Conservation (phyloP, 108 stramenopile genomes). For the Parmales sp. region DNA sequence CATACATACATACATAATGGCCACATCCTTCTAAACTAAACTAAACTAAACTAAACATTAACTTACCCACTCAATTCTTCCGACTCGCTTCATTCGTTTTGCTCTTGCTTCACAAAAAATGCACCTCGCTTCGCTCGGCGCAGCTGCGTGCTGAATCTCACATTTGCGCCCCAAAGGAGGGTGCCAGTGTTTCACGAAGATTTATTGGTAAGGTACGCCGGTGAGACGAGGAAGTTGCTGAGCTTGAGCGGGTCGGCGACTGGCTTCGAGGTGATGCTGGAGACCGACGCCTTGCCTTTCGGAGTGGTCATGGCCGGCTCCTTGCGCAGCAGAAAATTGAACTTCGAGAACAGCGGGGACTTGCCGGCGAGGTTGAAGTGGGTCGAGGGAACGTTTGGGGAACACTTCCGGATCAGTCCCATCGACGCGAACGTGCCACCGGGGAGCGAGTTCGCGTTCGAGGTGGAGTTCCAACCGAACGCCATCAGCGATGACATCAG, state of each 20-base stretch:
- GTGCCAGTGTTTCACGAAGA: slow-evolving; percentile 29
- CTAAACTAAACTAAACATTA: no score
- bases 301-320: slow-evolving; percentile 39
- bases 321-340: slow-evolving; percentile 22
- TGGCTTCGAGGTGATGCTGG: slow-evolving; percentile 38
- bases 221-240: slow-evolving; percentile 15
- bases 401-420: slow-evolving; percentile 33
- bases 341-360: slow-evolving; percentile 44
- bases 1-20: no score
- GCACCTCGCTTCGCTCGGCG: no score
- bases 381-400: slow-evolving; percentile 25
- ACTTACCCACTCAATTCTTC: no score
- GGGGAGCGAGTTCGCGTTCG: slow-evolving; percentile 27
- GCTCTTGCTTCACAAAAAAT: no score
- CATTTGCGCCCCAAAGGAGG: slow-evolving; percentile 32
- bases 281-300: slow-evolving; percentile 37
- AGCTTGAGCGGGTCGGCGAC: slow-evolving; percentile 31
- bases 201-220: slow-evolving; percentile 30
- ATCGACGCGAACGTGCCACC: slow-evolving; percentile 35
- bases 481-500: slow-evolving; percentile 33
- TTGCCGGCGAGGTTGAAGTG: slow-evolving; percentile 33
- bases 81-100: no score
- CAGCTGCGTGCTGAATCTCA: slow-evolving; percentile 15
- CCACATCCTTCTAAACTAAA: no score
- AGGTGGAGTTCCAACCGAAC: slow-evolving; percentile 35